phyloP scores from a whole-genome alignment of 495 filamentous ascomycete species.

The Daldinia caldariorum region DNA sequence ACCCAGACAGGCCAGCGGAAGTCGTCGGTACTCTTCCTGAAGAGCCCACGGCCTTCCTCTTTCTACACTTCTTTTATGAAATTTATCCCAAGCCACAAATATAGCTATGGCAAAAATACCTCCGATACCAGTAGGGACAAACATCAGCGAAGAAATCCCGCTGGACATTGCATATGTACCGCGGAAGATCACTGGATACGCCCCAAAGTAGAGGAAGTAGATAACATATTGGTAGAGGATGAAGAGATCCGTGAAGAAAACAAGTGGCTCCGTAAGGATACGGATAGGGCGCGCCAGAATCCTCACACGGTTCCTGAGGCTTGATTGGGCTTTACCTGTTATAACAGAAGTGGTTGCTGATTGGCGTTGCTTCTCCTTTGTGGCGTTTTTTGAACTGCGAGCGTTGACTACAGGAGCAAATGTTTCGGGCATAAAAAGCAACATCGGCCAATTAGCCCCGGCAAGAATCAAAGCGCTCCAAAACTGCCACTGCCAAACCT shows the following conservation, averaged over 20 bases:
- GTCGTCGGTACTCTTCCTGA: constrained; percentile 66
- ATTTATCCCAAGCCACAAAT: constrained; percentile 6
- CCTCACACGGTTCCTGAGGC: constrained; percentile 19
- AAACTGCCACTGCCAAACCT: constrained; percentile 64
- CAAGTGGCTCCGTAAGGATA: constrained; percentile 70
- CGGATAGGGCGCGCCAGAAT: constrained; percentile 58
- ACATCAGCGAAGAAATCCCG: constrained; percentile 51
- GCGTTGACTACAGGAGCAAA: constrained; percentile 59
- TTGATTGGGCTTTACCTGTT: neutral
- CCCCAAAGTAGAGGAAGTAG: constrained; percentile 74
- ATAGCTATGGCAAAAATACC: neutral
- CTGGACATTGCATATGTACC: constrained; percentile 53
- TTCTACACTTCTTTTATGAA: neutral
- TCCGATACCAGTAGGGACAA: constrained; percentile 37
- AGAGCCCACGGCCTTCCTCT: constrained; percentile 54
- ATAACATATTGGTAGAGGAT: constrained; percentile 72
- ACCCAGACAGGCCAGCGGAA: constrained; percentile 70
- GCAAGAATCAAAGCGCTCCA: constrained; percentile 63
- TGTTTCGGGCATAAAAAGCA: constrained; percentile 59
- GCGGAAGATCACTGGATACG: constrained; percentile 67
- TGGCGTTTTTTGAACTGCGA: neutral
- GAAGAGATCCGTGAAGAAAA: constrained; percentile 69
- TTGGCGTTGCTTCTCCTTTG: neutral
- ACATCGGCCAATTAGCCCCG: constrained; percentile 46
- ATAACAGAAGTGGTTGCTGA: neutral